A percentile compares a stretch with the other conserved stretches of the same genome.
Evolutionary conservation across 164 flowering plant species (phyloP).

Genomic region (Berberis thunbergii): DNA sequence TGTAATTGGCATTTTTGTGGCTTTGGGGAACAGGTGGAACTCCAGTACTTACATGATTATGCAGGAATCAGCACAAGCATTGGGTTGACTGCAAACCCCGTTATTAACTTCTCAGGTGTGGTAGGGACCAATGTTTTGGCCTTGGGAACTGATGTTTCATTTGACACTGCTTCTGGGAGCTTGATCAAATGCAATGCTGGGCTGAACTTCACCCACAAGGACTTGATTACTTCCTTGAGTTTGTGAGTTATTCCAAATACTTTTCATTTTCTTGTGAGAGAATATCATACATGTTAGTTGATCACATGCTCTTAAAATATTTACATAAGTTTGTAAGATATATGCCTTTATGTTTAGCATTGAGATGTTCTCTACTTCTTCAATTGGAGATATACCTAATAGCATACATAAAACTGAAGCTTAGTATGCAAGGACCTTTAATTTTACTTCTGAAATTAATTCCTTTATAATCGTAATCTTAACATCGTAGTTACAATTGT

Average conservation of each 20-base stretch:
- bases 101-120: neutral
- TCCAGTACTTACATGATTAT: neutral
- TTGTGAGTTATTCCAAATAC: neutral
- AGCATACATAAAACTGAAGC: no score
- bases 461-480: no score
- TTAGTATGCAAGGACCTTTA: no score
- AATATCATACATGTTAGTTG: no score
- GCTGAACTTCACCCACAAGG: neutral
- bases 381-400: no score
- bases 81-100: slow-evolving; percentile 1
- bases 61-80: neutral
- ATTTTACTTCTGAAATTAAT: no score
- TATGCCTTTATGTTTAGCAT: no score
- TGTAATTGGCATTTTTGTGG: neutral
- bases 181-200: neutral
- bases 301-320: no score
- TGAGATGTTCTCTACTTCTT: no score
- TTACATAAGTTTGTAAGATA: no score
- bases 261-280: neutral
- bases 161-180: neutral
- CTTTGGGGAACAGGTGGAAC: neutral
- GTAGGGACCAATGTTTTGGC: neutral
- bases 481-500: no score
- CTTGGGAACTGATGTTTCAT: neutral
- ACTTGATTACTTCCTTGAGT: neutral